Percentiles rank a stretch among this genome's conserved stretches.
These are phyloP conservation scores for Scortechinia acanthostroma DNA, from an alignment of 2,329 filamentous ascomycete species.

Conservation along the genomic window DNA sequence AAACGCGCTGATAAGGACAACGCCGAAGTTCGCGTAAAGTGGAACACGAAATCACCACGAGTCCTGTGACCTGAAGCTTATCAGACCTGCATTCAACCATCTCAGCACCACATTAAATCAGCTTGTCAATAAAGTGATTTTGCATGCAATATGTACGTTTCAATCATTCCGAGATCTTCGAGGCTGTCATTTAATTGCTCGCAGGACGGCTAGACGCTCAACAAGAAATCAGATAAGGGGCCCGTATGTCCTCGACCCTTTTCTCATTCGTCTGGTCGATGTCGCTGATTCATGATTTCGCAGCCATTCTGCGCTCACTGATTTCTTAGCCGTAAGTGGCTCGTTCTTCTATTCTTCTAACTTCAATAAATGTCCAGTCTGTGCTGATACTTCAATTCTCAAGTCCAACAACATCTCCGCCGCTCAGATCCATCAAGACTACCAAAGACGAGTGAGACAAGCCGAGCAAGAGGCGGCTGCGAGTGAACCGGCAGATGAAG, in stretches of 20 bases:
- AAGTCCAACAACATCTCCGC: conserved; percentile 69
- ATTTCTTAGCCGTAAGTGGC: conserved; percentile 37
- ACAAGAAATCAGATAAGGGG: too few relatives aligned
- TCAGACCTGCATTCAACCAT: too few relatives aligned
- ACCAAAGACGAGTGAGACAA: conserved; percentile 36
- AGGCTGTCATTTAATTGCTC: too few relatives aligned
- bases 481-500: conserved; percentile 8
- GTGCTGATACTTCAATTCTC: not conserved
- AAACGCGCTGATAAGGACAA: not conserved
- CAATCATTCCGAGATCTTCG: too few relatives aligned
- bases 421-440: conserved; percentile 40
- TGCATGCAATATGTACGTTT: too few relatives aligned
- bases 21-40: not conserved
- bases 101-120: too few relatives aligned
- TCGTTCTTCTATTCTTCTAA: not conserved
- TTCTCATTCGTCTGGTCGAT: too few relatives aligned
- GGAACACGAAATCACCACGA: not conserved
- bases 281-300: too few relatives aligned
- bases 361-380: not conserved
- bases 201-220: too few relatives aligned
- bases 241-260: too few relatives aligned
- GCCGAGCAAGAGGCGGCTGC: conserved; percentile 12
- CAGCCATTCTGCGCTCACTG: conserved; percentile 38
- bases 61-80: not conserved
- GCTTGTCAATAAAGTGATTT: too few relatives aligned